Conservation (phyloP, 2,329 filamentous ascomycete species). For the Arthroderma sp. region DNA sequence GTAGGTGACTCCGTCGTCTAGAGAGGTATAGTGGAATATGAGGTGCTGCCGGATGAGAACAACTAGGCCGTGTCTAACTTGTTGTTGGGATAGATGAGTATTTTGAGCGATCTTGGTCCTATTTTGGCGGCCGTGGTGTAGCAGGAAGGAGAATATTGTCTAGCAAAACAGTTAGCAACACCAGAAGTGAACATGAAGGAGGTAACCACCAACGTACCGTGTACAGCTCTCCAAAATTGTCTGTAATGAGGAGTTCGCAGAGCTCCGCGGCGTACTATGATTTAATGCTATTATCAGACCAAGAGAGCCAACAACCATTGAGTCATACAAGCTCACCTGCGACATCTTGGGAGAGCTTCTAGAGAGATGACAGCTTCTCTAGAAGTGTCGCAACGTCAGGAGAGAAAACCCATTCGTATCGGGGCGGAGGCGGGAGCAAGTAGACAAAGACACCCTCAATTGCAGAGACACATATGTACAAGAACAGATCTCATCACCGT, state of each 20-base stretch:
- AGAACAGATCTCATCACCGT: too few relatives aligned
- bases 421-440: background rate
- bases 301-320: conserved; percentile 9
- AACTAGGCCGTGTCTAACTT: conserved; percentile 67
- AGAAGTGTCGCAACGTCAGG: conserved; percentile 37
- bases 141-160: conserved; percentile 72
- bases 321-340: conserved; percentile 35
- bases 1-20: conserved; percentile 49
- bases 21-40: conserved; percentile 56
- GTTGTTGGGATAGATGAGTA: conserved; percentile 58
- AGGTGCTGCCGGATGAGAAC: conserved; percentile 83
- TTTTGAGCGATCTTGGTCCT: conserved; percentile 56
- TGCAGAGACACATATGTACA: too few relatives aligned
- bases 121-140: conserved; percentile 64
- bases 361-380: conserved; percentile 67
- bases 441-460: too few relatives aligned
- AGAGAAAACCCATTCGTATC: conserved; percentile 3
- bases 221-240: conserved; percentile 81
- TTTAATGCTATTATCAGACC: conserved; percentile 13
- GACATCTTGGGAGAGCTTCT: conserved; percentile 47
- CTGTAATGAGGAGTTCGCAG: conserved; percentile 75
- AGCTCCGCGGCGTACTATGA: conserved; percentile 64
- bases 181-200: conserved; percentile 1
- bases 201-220: conserved; percentile 48
- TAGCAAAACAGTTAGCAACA: conserved; percentile 24